Percentiles rank a stretch among this genome's conserved stretches.
Conservation (phyloP, 371 early-diverging fungal genomes). For the Mucor piriformis region DNA sequence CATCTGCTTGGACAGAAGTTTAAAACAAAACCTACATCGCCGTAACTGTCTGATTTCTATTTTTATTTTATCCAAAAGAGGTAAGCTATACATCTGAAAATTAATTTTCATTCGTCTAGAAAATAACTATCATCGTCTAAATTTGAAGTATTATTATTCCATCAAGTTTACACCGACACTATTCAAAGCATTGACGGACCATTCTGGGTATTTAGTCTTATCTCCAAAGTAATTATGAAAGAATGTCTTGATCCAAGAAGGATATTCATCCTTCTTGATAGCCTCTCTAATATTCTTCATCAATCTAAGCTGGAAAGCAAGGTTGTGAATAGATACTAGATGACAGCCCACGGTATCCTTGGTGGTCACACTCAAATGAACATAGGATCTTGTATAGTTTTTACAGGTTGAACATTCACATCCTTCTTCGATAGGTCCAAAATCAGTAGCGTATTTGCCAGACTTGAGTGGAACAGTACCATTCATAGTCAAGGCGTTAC, state of each 20-base stretch:
- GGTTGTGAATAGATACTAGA: conserved; percentile 88
- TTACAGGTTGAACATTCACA: conserved; percentile 90
- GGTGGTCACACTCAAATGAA: conserved; percentile 62
- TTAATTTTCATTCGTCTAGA: too few species aligned
- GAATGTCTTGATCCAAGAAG: conserved; percentile 80
- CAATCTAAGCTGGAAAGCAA: conserved; percentile 88
- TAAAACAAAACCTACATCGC: too few species aligned
- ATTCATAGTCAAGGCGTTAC: conserved; percentile 83
- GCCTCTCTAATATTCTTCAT: conserved; percentile 83
- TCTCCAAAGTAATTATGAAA: conserved; percentile 72
- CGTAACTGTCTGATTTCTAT: too few species aligned
- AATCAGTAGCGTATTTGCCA: conserved; percentile 66
- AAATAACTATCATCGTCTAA: too few species aligned
- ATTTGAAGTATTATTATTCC: conserved; percentile 8
- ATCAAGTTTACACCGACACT: conserved; percentile 76
- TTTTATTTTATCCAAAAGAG: too few species aligned
- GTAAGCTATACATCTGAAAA: too few species aligned
- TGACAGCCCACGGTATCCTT: conserved; percentile 93
- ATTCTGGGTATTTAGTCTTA: conserved; percentile 72
- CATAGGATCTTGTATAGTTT: conserved; percentile 80
- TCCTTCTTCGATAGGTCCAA: conserved; percentile 78
- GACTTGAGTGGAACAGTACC: conserved; percentile 77
- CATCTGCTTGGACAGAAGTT: too few species aligned
- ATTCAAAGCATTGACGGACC: conserved; percentile 84
- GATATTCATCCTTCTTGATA: conserved; percentile 78